Evolutionary conservation across 78 protist species (phyloP).

Genomic region (Speleostelium caveatum): DNA sequence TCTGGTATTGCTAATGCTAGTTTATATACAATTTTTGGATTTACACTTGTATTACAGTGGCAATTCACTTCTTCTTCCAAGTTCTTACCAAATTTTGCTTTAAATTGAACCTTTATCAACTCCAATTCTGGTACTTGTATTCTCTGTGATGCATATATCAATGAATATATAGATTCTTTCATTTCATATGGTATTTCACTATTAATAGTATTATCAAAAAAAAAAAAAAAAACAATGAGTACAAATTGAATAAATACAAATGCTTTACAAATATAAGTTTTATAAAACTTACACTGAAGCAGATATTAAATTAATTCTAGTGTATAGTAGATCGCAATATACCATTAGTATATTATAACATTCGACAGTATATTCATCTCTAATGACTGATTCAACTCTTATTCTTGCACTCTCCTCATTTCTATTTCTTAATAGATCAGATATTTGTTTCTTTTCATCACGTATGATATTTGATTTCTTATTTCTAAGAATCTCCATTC

Average conservation of each 20-base stretch:
- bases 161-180: conserved; percentile 65
- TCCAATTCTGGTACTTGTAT: conserved; percentile 80
- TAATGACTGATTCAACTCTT: conserved; percentile 65
- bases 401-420: conserved; percentile 79
- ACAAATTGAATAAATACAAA: background rate
- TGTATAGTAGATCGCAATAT: conserved; percentile 52
- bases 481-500: conserved; percentile 64
- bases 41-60: conserved; percentile 39
- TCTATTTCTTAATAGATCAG: conserved; percentile 63
- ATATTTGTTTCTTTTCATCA: conserved; percentile 74
- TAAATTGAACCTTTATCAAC: conserved; percentile 43
- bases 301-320: conserved; percentile 37
- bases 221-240: background rate
- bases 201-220: too few relatives aligned
- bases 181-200: conserved; percentile 74
- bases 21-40: conserved; percentile 74
- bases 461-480: conserved; percentile 58
- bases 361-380: conserved; percentile 72
- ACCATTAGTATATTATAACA: conserved; percentile 58
- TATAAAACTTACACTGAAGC: conserved; percentile 32
- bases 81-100: conserved; percentile 59
- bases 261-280: too few relatives aligned
- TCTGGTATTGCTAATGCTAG: conserved; percentile 52
- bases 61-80: conserved; percentile 51
- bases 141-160: conserved; percentile 81